Base-by-base conservation (phyloP, 768 basidiomycete species). In the Mycena filopes region DNA sequence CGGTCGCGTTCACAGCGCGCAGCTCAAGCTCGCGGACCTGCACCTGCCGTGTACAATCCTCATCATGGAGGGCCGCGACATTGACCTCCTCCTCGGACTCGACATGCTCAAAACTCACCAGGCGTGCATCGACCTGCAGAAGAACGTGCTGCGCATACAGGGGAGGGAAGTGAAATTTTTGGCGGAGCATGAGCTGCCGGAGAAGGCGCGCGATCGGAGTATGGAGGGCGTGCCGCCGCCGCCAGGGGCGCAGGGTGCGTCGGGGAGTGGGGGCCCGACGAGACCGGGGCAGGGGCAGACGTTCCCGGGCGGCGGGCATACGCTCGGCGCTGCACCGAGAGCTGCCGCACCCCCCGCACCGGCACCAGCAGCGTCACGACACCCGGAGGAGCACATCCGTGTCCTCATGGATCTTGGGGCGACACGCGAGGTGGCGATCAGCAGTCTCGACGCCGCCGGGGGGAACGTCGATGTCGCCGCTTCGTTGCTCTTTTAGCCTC, bases 101-200 rank as follows among this genome's bases (percentile, higher is more conserved):
- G 98, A 99, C 83, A 99, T 99, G 98, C 87, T 99, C 65, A 98
- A 95, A 78, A 93, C 96, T 0, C 94, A 98, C 75, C 96, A 98
- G 74, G 97, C 96, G 7, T 93, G 90, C 73, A 98, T 99, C 76
- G 98, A 99, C 77, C 86, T 99, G 25, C 84, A 90, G 70, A 95
- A 95, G 76, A 88, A 89, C 68, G 92, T 93, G 15, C 87, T 99
- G 23, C 87, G 95, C n/a, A 98, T 99, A 53, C 93, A 95, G 80
- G 91, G 88, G 20, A 86, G 94, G 16, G 94, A 98, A 77, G 90
- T 99, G 11, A 78, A 79, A 20, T 99, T 99, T 83, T 81, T 99
- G 5, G 77, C 94, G 2, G 98, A 99, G 79, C 98, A 99, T 76
- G 94, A 98, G 78, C 84, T 99, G 5, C 97, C 96, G 0, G 89